phyloP scores from a whole-genome alignment of 129 eudicot species.

The Flaveria sonorensis region DNA sequence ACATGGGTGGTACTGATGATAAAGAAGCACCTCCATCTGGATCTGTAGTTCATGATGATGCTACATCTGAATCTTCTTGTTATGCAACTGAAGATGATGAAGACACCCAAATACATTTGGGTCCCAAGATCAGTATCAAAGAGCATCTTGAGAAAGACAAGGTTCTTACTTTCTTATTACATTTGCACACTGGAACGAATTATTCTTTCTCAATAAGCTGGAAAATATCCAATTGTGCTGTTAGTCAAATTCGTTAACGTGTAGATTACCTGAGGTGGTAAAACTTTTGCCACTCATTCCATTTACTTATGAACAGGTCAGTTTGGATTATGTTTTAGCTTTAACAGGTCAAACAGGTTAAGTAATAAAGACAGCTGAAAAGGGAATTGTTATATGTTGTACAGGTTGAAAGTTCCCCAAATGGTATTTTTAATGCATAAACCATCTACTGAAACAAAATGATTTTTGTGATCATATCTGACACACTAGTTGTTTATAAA shows the following conservation, averaged over 20 bases:
- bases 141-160: conserved; percentile 85
- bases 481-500: not conserved
- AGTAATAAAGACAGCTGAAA: not conserved
- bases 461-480: not conserved
- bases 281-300: too few species aligned
- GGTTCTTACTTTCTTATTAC: conserved; percentile 43
- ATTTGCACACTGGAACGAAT: not conserved
- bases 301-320: too few species aligned
- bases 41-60: conserved; percentile 40
- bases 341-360: not conserved
- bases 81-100: conserved; percentile 79
- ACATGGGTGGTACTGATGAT: conserved; percentile 47
- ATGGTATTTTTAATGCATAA: not conserved
- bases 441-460: conserved; percentile 3
- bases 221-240: not conserved
- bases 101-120: conserved; percentile 60
- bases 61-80: conserved; percentile 53
- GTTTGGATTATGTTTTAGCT: too few species aligned
- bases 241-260: not conserved
- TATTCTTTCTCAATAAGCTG: not conserved
- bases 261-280: not conserved
- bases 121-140: conserved; percentile 69
- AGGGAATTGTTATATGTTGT: not conserved
- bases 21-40: conserved; percentile 44
- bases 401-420: not conserved